phyloP scores from a whole-genome alignment of 257 asterid genomes.

The Solanum chiquidenum region DNA sequence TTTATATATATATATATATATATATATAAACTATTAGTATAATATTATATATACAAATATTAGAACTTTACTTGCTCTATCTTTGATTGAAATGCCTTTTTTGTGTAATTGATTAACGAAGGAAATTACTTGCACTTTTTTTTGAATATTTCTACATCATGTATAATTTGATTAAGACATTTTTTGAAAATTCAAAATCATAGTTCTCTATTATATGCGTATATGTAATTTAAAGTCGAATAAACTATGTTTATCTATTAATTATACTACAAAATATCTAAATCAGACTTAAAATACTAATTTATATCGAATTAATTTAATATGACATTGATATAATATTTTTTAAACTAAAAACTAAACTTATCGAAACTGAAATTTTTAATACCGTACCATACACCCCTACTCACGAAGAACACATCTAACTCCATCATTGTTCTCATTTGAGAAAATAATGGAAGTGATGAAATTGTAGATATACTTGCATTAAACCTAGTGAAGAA shows the following conservation, averaged over 20 bases:
- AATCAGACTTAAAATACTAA: too few relatives aligned
- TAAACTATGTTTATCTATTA: background rate
- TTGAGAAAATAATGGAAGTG: background rate
- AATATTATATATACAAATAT: too few relatives aligned
- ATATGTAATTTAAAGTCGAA: too few relatives aligned
- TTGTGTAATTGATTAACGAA: too few relatives aligned
- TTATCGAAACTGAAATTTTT: background rate
- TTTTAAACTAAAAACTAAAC: background rate
- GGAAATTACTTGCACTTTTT: too few relatives aligned
- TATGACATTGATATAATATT: background rate
- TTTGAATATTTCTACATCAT: too few relatives aligned
- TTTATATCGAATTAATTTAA: too few relatives aligned
- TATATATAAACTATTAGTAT: too few relatives aligned
- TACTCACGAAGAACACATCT: background rate
- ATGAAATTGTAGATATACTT: background rate
- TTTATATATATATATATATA: too few relatives aligned
- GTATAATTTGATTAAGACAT: too few relatives aligned
- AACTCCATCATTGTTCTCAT: background rate
- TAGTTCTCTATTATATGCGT: background rate
- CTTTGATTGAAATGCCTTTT: too few relatives aligned
- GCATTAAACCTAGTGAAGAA: background rate
- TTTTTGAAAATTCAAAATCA: background rate
- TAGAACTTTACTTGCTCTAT: too few relatives aligned
- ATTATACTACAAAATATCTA: background rate
- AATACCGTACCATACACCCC: background rate